phyloP scores from a whole-genome alignment of 129 eudicot genomes.

The Flaveria ramosissima region DNA sequence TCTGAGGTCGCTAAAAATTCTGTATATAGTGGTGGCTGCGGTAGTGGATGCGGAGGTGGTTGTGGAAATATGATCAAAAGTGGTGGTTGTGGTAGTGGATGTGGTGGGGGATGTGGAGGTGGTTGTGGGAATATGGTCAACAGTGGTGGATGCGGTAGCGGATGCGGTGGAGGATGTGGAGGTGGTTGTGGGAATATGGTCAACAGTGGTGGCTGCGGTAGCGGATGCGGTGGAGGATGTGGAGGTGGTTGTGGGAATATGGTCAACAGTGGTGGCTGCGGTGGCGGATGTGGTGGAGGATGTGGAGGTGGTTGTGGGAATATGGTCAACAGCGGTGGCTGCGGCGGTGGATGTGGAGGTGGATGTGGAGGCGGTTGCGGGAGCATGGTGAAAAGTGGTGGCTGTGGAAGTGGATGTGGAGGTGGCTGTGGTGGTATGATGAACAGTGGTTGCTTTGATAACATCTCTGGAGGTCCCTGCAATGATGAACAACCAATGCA shows the following conservation, averaged over 20 bases:
- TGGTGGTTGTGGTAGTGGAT: slow-evolving; percentile 29
- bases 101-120: slow-evolving; percentile 17
- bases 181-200: slow-evolving; percentile 26
- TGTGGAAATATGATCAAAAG: slow-evolving; percentile 23
- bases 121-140: slow-evolving; percentile 33
- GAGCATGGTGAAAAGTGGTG: slow-evolving; percentile 16
- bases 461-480: slow-evolving; percentile 17
- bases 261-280: slow-evolving; percentile 12
- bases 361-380: slow-evolving; percentile 30
- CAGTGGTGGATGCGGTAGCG: slow-evolving; percentile 5
- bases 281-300: slow-evolving; percentile 16
- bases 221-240: slow-evolving; percentile 12
- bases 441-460: slow-evolving; percentile 21
- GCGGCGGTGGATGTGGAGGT: background rate
- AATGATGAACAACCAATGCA: slow-evolving; percentile 34
- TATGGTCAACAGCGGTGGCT: slow-evolving; percentile 22
- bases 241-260: slow-evolving; percentile 31
- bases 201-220: slow-evolving; percentile 6
- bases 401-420: slow-evolving; percentile 26
- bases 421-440: slow-evolving; percentile 21
- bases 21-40: slow-evolving; percentile 1
- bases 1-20: slow-evolving; percentile 20
- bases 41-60: slow-evolving; percentile 34
- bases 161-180: slow-evolving; percentile 33
- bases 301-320: slow-evolving; percentile 31